These are phyloP conservation scores for Begonia peltatifolia DNA, from an alignment of 306 rosid genomes.

Conservation along the genomic window DNA sequence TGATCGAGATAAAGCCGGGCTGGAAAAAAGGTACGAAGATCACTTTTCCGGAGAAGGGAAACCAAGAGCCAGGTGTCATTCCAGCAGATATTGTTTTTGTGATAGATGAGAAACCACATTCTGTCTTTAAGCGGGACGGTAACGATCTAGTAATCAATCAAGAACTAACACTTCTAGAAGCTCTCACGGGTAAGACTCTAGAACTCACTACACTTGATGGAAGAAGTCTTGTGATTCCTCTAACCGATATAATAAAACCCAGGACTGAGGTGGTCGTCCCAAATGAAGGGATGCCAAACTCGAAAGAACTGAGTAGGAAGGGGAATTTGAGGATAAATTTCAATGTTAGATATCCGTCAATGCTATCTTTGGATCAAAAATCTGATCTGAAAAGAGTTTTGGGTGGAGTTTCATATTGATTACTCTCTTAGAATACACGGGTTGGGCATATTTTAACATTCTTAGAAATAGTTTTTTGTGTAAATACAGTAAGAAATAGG, in stretches of 20 bases:
- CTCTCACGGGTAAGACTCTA: conserved; percentile 74
- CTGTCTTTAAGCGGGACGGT: conserved; percentile 58
- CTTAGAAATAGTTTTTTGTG: conserved; percentile 6
- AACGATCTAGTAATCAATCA: conserved; percentile 74
- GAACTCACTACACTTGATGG: conserved; percentile 62
- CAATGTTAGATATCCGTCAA: conserved; percentile 71
- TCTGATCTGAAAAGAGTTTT: conserved; percentile 71
- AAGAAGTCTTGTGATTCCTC: conserved; percentile 45
- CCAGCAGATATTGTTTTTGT: conserved; percentile 81
- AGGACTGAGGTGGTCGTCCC: conserved; percentile 53
- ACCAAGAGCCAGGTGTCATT: conserved; percentile 69
- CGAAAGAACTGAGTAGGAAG: conserved; percentile 73
- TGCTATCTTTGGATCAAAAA: conserved; percentile 65
- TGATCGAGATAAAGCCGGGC: conserved; percentile 79
- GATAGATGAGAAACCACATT: conserved; percentile 88
- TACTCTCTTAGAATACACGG: conserved; percentile 15
- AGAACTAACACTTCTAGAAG: conserved; percentile 75
- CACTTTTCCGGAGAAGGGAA: conserved; percentile 84
- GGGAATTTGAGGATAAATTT: conserved; percentile 77
- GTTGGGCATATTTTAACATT: conserved; percentile 16
- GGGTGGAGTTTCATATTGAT: conserved; percentile 37
- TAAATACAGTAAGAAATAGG: conserved; percentile 7
- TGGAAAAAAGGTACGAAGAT: conserved; percentile 98
- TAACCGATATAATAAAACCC: conserved; percentile 56
- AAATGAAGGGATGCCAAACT: conserved; percentile 88